These are phyloP conservation scores for Tricholoma hemisulphureum DNA, from an alignment of 768 basidiomycete genomes.

Conservation along the genomic window DNA sequence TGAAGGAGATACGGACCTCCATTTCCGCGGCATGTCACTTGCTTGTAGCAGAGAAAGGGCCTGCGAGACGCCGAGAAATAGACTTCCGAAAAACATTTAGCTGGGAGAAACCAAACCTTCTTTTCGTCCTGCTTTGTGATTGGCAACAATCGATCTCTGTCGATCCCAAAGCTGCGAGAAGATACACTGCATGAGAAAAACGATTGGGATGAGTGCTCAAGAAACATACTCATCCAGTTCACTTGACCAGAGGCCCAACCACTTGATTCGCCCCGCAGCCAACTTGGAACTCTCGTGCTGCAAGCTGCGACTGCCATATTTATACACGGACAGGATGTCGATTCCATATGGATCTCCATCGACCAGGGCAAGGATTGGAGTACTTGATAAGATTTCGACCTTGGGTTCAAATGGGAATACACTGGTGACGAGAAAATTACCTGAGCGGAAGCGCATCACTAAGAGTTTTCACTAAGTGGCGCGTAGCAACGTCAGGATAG, in stretches of 20 bases:
- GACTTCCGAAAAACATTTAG: neutral
- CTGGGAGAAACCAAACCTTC: conserved; percentile 48
- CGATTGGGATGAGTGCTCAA: neutral
- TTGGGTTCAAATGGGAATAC: neutral
- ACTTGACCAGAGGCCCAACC: conserved; percentile 75
- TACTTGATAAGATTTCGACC: conserved; percentile 38
- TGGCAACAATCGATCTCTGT: conserved; percentile 60
- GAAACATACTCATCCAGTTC: conserved; percentile 60
- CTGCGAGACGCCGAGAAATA: conserved; percentile 32
- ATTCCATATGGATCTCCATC: conserved; percentile 92
- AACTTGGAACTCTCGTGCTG: conserved; percentile 70
- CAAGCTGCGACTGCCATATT: conserved; percentile 70
- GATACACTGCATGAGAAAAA: neutral
- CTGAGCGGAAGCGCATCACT: conserved; percentile 58
- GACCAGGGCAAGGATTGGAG: conserved; percentile 76
- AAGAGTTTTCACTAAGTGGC: conserved; percentile 76
- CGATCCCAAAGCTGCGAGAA: conserved; percentile 53
- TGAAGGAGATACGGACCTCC: conserved; percentile 51
- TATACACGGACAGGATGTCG: conserved; percentile 89
- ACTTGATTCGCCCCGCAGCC: conserved; percentile 65
- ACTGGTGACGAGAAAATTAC: conserved; percentile 34
- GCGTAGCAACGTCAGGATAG: conserved; percentile 91
- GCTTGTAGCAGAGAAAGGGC: conserved; percentile 62
- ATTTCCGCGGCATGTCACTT: conserved; percentile 49
- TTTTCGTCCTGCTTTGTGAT: conserved; percentile 70